phyloP scores from a whole-genome alignment of 2,329 filamentous ascomycete genomes.

The Alternaria triticimaculans region DNA sequence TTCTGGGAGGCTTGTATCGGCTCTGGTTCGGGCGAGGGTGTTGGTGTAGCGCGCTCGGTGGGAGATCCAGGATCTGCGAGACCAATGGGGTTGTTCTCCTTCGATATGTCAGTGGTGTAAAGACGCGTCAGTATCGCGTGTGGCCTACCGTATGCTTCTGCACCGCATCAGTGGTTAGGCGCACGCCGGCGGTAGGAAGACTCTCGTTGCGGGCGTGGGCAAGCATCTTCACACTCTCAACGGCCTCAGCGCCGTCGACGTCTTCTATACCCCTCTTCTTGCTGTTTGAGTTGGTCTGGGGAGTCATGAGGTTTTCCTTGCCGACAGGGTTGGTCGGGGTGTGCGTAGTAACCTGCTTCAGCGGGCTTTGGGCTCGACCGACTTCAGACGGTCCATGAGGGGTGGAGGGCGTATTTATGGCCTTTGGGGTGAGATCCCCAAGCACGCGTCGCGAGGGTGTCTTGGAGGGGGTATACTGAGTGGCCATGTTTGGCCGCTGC shows the following conservation, averaged over 20 bases:
- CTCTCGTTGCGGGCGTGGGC: conserved; percentile 29
- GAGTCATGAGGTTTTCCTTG: conserved; percentile 39
- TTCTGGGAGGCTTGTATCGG: conserved; percentile 35
- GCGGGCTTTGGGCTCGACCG: conserved; percentile 39
- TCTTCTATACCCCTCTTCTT: conserved; percentile 47
- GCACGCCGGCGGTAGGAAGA: conserved; percentile 18
- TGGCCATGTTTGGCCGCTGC: conserved; percentile 32
- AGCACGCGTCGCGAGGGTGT: conserved; percentile 44
- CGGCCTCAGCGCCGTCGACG: conserved; percentile 41
- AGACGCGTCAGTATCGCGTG: conserved; percentile 19
- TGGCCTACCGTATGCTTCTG: conserved; percentile 35
- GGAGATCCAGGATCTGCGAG: conserved; percentile 40
- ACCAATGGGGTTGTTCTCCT: conserved; percentile 37
- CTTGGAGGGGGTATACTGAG: conserved; percentile 36
- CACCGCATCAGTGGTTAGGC: conserved; percentile 34
- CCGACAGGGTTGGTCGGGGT: conserved; percentile 28
- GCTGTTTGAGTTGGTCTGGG: conserved; percentile 26
- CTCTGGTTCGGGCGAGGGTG: conserved; percentile 24
- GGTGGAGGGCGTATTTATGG: conserved; percentile 43
- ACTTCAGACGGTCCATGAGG: conserved; percentile 31
- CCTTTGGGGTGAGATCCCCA: conserved; percentile 43
- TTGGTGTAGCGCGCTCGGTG: conserved; percentile 45
- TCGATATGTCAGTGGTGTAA: conserved; percentile 23
- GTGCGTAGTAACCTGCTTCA: conserved; percentile 42
- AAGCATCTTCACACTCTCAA: conserved; percentile 34